These are phyloP conservation scores for Sergeia podlipaevii DNA, from an alignment of 208 protist genomes.

Conservation along the genomic window DNA sequence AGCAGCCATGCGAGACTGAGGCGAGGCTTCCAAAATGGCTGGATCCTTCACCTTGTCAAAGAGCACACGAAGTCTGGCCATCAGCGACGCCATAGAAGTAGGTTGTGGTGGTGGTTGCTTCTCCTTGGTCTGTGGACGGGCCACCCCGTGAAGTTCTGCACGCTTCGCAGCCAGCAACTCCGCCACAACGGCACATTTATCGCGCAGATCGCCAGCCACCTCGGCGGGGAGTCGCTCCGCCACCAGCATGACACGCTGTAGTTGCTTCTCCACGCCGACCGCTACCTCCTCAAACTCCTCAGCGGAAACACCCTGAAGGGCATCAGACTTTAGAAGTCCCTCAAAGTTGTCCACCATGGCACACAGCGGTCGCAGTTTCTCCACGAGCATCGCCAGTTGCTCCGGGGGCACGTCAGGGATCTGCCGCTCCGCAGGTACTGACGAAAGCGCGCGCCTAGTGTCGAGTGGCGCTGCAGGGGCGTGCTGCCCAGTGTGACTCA, in stretches of 20 bases:
- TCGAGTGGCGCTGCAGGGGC: too few relatives aligned
- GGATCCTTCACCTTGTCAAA: too few relatives aligned
- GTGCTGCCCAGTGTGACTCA: conserved; percentile 5
- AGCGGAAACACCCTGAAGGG: conserved; percentile 12
- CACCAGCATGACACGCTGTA: conserved; percentile 35
- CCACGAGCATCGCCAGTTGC: background rate
- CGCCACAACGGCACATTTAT: conserved; percentile 36
- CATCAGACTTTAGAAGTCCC: conserved; percentile 33
- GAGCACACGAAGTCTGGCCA: too few relatives aligned
- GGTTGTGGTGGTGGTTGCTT: too few relatives aligned
- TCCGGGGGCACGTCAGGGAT: background rate
- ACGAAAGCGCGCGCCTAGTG: conserved; percentile 3
- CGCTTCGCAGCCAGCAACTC: conserved; percentile 6
- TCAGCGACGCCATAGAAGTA: too few relatives aligned
- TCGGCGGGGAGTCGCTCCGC: conserved; percentile 31
- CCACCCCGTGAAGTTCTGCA: conserved; percentile 14
- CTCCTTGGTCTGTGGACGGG: too few relatives aligned
- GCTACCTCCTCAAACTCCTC: conserved; percentile 27
- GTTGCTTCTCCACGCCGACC: conserved; percentile 30
- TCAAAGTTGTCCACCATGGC: conserved; percentile 65
- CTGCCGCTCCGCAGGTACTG: conserved; percentile 6
- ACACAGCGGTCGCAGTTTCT: conserved; percentile 34
- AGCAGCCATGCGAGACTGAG: too few relatives aligned
- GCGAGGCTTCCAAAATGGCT: too few relatives aligned
- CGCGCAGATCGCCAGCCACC: conserved; percentile 24